Evolutionary conservation across 2,329 filamentous ascomycete genomes (phyloP).

Genomic region (Pseudogymnoascus sp.): DNA sequence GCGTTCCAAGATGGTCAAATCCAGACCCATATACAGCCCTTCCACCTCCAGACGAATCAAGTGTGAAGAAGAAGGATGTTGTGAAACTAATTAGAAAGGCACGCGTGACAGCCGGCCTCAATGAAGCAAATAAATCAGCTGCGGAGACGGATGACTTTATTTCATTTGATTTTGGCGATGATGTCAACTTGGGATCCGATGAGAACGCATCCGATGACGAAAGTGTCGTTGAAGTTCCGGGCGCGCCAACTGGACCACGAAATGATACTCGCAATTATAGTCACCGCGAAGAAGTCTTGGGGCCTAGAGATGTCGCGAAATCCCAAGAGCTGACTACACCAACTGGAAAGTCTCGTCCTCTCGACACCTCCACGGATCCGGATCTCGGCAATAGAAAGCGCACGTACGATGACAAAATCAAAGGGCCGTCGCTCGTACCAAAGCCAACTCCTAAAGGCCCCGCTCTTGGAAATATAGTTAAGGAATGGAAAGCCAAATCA

Average conservation of each 20-base stretch:
- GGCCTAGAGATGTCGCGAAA: neutral
- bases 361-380: conserved; percentile 27
- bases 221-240: conserved; percentile 19
- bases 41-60: conserved; percentile 66
- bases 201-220: conserved; percentile 24
- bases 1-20: conserved; percentile 79
- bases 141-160: conserved; percentile 76
- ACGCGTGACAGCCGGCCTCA: conserved; percentile 50
- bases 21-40: conserved; percentile 87
- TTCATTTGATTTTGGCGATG: conserved; percentile 64
- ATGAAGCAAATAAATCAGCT: conserved; percentile 41
- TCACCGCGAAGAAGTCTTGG: conserved; percentile 11
- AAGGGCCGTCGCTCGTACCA: conserved; percentile 23
- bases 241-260: conserved; percentile 23
- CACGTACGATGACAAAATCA: conserved; percentile 58
- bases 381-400: conserved; percentile 64
- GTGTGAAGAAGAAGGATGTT: conserved; percentile 73
- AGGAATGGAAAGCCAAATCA: conserved; percentile 33
- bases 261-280: neutral
- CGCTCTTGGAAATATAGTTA: conserved; percentile 27
- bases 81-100: conserved; percentile 89
- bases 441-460: conserved; percentile 16
- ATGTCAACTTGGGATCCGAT: conserved; percentile 36
- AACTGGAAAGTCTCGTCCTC: conserved; percentile 5
- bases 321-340: conserved; percentile 11